Conservation (phyloP, 169 alveolate species). For the Perkinsus marinus region DNA sequence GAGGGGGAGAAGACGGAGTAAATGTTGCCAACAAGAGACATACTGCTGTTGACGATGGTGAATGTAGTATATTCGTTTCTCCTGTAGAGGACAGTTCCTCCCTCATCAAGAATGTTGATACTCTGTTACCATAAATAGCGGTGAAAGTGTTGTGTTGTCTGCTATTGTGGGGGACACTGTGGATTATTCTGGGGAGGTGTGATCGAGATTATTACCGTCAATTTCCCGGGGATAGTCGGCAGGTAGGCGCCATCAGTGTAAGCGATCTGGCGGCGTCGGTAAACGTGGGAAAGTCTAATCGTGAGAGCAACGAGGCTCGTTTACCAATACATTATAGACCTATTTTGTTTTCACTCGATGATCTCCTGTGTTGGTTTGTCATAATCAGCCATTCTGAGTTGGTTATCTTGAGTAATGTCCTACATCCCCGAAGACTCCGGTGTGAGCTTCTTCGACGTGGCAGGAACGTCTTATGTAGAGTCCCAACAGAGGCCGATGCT, state of each 20-base stretch:
- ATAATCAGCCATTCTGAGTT: not conserved
- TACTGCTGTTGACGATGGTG: not conserved
- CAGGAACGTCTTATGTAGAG: not conserved
- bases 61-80: not conserved
- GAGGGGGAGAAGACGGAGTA: too few relatives aligned
- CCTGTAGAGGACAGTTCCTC: not conserved
- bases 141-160: not conserved
- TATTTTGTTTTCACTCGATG: too few relatives aligned
- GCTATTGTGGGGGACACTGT: not conserved
- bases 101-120: not conserved
- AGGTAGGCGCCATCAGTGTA: too few relatives aligned
- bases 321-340: too few relatives aligned
- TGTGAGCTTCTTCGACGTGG: not conserved
- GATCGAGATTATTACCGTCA: too few relatives aligned
- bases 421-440: not conserved
- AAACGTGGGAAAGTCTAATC: too few relatives aligned
- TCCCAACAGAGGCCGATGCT: not conserved
- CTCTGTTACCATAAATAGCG: not conserved
- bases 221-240: too few relatives aligned
- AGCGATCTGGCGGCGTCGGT: too few relatives aligned
- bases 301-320: too few relatives aligned
- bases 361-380: too few relatives aligned
- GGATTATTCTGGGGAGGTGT: not conserved
- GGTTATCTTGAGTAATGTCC: not conserved
- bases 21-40: too few relatives aligned